A percentile compares a stretch with the other conserved stretches of the same genome.
These are phyloP conservation scores for Dacryopinax primogenitus DNA, from an alignment of 768 basidiomycete genomes.

Conservation along the genomic window DNA sequence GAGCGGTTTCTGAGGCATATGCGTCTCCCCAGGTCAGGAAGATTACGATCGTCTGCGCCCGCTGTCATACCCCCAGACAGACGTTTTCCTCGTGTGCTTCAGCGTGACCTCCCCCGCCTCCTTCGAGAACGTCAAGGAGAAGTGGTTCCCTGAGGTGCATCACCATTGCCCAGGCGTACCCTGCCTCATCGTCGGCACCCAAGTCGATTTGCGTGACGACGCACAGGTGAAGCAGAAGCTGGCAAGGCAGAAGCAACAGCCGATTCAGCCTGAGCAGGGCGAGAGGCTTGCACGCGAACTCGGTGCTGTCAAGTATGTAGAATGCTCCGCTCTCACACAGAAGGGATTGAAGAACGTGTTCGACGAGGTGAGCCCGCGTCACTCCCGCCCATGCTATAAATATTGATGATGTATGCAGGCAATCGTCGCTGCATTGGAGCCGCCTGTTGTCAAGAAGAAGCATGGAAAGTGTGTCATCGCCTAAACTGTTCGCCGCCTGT, in stretches of 20 bases:
- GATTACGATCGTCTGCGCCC: slow-evolving; percentile 99
- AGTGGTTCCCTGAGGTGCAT: slow-evolving; percentile 99
- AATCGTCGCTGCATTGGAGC: slow-evolving; percentile 96
- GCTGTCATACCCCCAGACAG: slow-evolving; percentile 98
- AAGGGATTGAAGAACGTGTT: slow-evolving; percentile 99
- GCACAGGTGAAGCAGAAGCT: slow-evolving; percentile 87
- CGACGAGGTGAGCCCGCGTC: no score
- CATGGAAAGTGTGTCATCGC: slow-evolving; percentile 71
- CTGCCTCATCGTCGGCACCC: slow-evolving; percentile 97
- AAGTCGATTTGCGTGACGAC: slow-evolving; percentile 94
- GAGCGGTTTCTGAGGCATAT: background rate
- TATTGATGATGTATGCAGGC: slow-evolving; percentile 41
- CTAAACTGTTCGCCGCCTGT: slow-evolving; percentile 32
- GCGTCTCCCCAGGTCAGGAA: slow-evolving; percentile 65
- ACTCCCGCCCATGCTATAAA: slow-evolving; percentile 25
- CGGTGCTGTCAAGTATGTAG: slow-evolving; percentile 97
- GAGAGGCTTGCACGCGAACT: slow-evolving; percentile 93
- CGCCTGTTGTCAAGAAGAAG: slow-evolving; percentile 79
- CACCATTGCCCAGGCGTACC: slow-evolving; percentile 99
- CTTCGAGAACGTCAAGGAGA: slow-evolving; percentile 99
- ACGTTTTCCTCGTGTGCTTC: slow-evolving; percentile 99
- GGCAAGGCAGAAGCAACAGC: slow-evolving; percentile 88
- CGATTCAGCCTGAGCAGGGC: slow-evolving; percentile 75
- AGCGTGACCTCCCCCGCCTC: slow-evolving; percentile 96
- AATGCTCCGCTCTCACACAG: slow-evolving; percentile 98